Evolutionary conservation across 371 early-diverging fungal species (phyloP).

Genomic region (Syncephalastrum contaminatum): DNA sequence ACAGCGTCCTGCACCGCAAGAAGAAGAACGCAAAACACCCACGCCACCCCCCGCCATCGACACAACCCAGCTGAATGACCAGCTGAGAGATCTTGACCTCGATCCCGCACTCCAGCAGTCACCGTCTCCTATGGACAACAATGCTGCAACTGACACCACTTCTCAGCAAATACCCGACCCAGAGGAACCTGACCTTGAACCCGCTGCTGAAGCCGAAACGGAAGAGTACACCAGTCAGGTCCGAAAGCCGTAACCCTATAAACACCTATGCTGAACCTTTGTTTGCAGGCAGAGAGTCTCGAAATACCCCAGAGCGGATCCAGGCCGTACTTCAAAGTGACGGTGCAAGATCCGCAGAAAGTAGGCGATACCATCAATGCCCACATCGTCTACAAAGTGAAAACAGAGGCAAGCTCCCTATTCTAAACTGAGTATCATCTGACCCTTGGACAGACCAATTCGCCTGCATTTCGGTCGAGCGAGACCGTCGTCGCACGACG

Average conservation of each 20-base stretch:
- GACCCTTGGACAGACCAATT: conserved; percentile 63
- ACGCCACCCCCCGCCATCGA: conserved; percentile 5
- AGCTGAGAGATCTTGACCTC: background rate
- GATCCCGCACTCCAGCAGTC: background rate
- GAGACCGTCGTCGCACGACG: conserved; percentile 84
- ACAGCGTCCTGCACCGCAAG: background rate
- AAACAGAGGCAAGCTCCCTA: conserved; percentile 63
- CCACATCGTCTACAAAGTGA: conserved; percentile 86
- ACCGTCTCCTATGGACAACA: background rate
- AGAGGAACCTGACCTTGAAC: too few species aligned
- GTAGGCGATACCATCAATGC: conserved; percentile 86
- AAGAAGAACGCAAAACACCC: background rate
- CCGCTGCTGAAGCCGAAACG: too few species aligned
- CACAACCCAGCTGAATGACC: conserved; percentile 3
- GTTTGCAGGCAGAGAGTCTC: conserved; percentile 30
- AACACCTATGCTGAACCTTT: background rate
- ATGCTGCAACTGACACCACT: background rate
- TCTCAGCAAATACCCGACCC: background rate
- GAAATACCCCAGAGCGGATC: conserved; percentile 54
- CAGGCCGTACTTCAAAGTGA: conserved; percentile 71
- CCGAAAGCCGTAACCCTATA: background rate
- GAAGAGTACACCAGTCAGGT: conserved; percentile 9
- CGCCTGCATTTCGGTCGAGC: conserved; percentile 67
- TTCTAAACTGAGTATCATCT: background rate
- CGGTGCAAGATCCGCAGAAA: conserved; percentile 88